phyloP scores from a whole-genome alignment of 306 rosid species.

The Ormosia emarginata region DNA sequence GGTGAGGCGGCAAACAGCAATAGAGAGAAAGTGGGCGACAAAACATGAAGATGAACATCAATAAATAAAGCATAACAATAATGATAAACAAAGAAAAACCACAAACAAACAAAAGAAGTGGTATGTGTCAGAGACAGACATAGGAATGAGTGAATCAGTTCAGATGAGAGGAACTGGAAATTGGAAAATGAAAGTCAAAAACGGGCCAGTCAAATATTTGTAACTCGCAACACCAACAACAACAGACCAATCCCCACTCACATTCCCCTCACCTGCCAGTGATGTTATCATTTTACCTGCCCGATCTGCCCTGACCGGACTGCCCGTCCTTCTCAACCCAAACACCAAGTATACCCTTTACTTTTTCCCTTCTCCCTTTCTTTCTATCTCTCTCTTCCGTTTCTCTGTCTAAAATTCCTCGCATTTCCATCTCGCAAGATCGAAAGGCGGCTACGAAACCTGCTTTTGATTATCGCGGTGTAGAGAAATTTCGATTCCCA shows the following conservation, averaged over 20 bases:
- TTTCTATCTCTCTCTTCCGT: conserved; percentile 9
- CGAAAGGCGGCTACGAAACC: conserved; percentile 38
- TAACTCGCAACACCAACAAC: not conserved
- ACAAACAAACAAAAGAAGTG: not conserved
- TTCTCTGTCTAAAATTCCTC: conserved; percentile 33
- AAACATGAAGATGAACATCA: too few species aligned
- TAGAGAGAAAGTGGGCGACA: not conserved
- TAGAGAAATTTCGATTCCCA: not conserved
- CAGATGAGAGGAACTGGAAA: too few species aligned
- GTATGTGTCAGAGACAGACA: not conserved
- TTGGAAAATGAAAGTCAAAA: conserved; percentile 18
- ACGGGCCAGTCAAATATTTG: not conserved
- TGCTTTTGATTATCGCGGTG: conserved; percentile 3
- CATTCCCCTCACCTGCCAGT: conserved; percentile 27
- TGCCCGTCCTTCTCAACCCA: conserved; percentile 34
- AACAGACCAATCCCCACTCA: conserved; percentile 12
- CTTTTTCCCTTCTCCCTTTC: conserved; percentile 11
- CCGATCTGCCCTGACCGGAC: conserved; percentile 51
- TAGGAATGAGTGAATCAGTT: not conserved
- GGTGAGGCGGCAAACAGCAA: not conserved
- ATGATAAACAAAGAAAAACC: not conserved
- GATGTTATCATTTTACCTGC: conserved; percentile 39
- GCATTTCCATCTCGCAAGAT: conserved; percentile 13
- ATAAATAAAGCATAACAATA: not conserved
- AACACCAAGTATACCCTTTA: conserved; percentile 41